Evolutionary conservation across 257 asterid genomes (phyloP), one percentile per base, ranked within the genome.

Genomic region (Salvia splendens): DNA sequence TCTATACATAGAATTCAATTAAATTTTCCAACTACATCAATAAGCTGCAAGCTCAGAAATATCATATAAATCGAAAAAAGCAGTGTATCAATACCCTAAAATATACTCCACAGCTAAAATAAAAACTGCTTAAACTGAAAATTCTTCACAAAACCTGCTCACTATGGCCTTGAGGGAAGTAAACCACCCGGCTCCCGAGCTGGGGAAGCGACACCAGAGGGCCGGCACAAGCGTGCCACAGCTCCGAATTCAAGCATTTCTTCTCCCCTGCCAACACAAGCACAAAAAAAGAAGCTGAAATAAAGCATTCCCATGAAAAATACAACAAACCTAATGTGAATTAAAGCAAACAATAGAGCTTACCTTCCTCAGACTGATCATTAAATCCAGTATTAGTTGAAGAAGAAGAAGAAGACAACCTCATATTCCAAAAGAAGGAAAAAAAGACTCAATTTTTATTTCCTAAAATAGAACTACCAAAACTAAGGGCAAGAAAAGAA

Each of bases 161-260:
- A 63, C 96, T 91, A 40, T 91, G 97, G 65, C 97, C 97, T 79
- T 91, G 97, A 60, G 95, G 96, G 61, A 90, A 90, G 75, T 90
- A 90, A 72, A 88, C 95, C 6, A 91, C 95, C 16, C 98, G 85
- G 75, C 96, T 87, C 63, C 96, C 96, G 8, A 89, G 69, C 55
- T 82, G 89, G 3, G 98, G 98, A 62, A 92, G 95, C 2, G 98
- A 89, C 61, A 92, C 95, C 63, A 92, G 76, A 3, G 98, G 98
- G 46, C 98, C 98, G 6, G 98, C 98, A 61, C 98, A 92, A 0
- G 96, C 98, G 70, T 92, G 98, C 98, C 98, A 92, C 35, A 92
- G 86, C 89, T 91, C 96, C 14, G 98, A 86, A 77, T 91, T 91
- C 86, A 91, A 82, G 91, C 95, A 86, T 80, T 89, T 88, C 82